Evolutionary conservation across 805 yeast species (phyloP).

Genomic region (Wickerhamomyces subpelliculosus): DNA sequence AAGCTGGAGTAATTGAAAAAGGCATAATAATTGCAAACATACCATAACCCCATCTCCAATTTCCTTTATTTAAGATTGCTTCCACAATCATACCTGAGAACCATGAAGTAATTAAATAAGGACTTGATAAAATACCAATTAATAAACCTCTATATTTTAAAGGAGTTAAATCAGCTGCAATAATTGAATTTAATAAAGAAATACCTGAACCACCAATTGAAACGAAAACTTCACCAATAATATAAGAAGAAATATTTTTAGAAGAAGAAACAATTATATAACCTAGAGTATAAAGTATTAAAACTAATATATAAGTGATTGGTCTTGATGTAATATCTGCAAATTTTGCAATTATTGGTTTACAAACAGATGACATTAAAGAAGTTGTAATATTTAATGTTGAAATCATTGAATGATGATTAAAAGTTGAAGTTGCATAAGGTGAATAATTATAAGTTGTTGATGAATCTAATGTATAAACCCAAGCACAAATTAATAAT

Average conservation of each 20-base stretch:
- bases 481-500: neutral
- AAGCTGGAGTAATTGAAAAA: conserved; percentile 26
- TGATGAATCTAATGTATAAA: conserved; percentile 20
- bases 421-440: conserved; percentile 30
- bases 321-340: conserved; percentile 32
- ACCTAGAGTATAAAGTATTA: conserved; percentile 26
- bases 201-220: conserved; percentile 31
- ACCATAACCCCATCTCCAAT: conserved; percentile 48
- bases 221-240: conserved; percentile 28
- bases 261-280: conserved; percentile 28
- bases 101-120: conserved; percentile 34
- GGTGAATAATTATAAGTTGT: conserved; percentile 26
- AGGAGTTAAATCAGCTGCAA: conserved; percentile 29
- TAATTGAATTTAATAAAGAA: conserved; percentile 24
- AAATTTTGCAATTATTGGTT: conserved; percentile 31
- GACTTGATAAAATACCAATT: conserved; percentile 29
- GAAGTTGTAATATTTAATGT: conserved; percentile 29
- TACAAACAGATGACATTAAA: conserved; percentile 29
- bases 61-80: conserved; percentile 19
- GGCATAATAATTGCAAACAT: conserved; percentile 39
- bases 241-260: conserved; percentile 26
- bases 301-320: conserved; percentile 24
- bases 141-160: conserved; percentile 30
- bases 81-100: conserved; percentile 29
- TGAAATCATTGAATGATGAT: conserved; percentile 29